phyloP scores from a whole-genome alignment of 257 asterid species.

The Voacanga thouarsii region DNA sequence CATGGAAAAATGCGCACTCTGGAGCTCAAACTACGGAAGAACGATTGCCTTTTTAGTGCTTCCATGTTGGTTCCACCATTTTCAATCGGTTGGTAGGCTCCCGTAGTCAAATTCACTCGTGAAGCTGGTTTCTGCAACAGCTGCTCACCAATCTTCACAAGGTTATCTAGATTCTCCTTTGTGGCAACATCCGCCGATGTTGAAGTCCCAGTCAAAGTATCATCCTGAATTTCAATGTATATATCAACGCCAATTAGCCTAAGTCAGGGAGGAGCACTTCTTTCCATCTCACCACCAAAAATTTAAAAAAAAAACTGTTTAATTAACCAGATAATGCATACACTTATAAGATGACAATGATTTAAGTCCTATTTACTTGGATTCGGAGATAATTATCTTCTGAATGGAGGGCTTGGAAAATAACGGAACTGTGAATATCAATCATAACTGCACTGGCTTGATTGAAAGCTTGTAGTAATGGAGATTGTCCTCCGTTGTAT shows the following conservation, averaged over 20 bases:
- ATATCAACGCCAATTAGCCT: too few species aligned
- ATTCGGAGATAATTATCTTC: slow-evolving; percentile 56
- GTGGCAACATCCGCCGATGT: slow-evolving; percentile 40
- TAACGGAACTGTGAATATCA: slow-evolving; percentile 45
- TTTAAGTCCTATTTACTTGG: slow-evolving; percentile 33
- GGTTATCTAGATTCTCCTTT: slow-evolving; percentile 41
- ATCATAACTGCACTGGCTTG: slow-evolving; percentile 57
- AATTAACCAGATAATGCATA: background rate
- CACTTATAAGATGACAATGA: background rate
- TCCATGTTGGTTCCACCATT: slow-evolving; percentile 51
- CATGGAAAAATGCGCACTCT: background rate
- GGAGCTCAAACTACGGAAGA: background rate
- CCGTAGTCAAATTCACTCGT: slow-evolving; percentile 37
- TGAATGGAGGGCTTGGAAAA: slow-evolving; percentile 50
- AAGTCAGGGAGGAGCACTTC: too few species aligned
- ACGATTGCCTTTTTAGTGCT: slow-evolving; percentile 34
- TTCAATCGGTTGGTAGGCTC: slow-evolving; percentile 34
- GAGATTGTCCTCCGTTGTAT: slow-evolving; percentile 27
- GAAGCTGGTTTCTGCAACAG: slow-evolving; percentile 44
- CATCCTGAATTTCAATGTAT: slow-evolving; percentile 28
- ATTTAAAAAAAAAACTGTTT: background rate
- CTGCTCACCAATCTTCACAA: slow-evolving; percentile 48
- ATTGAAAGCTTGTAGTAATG: slow-evolving; percentile 32
- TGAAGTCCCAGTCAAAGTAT: slow-evolving; percentile 36
- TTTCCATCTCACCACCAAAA: too few species aligned